phyloP scores from a whole-genome alignment of 2,329 filamentous ascomycete genomes.

The Colletotrichum tabaci region DNA sequence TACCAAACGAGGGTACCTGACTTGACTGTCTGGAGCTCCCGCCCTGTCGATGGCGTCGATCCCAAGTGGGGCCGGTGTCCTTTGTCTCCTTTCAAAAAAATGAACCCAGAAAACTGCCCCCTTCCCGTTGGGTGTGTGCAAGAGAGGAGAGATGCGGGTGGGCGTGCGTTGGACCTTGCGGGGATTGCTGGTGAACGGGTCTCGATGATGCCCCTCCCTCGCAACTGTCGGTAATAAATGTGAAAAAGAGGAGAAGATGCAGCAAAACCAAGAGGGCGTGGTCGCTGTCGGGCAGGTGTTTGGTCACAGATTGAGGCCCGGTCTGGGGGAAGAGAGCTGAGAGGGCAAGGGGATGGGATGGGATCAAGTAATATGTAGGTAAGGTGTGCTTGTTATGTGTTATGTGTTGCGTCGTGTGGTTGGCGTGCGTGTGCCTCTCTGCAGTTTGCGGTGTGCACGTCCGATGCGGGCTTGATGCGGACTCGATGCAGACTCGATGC shows the following conservation, averaged over 20 bases:
- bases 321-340: constrained; percentile 11
- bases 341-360: not conserved
- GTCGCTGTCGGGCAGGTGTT: constrained; percentile 30
- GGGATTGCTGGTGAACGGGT: constrained; percentile 26
- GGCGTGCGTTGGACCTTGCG: constrained; percentile 30
- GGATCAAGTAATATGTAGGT: constrained; percentile 38
- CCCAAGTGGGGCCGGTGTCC: constrained; percentile 35
- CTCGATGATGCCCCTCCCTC: constrained; percentile 16
- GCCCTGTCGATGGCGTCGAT: constrained; percentile 40
- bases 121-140: constrained; percentile 28
- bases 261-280: constrained; percentile 28
- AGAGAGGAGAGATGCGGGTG: constrained; percentile 26
- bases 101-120: constrained; percentile 15
- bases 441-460: constrained; percentile 42
- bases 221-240: constrained; percentile 38
- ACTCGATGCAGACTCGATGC: constrained; percentile 14
- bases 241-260: constrained; percentile 38
- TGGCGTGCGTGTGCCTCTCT: not conserved
- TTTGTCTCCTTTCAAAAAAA: constrained; percentile 40
- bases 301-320: constrained; percentile 39
- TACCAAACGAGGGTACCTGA: constrained; percentile 28
- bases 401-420: constrained; percentile 7
- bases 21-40: constrained; percentile 16
- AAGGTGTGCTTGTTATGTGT: constrained; percentile 17
- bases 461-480: constrained; percentile 13